Percentiles rank a stretch among this genome's conserved stretches.
Evolutionary conservation across 1,284 basidiomycete species (phyloP).

Genomic region (Leccinum proximum): DNA sequence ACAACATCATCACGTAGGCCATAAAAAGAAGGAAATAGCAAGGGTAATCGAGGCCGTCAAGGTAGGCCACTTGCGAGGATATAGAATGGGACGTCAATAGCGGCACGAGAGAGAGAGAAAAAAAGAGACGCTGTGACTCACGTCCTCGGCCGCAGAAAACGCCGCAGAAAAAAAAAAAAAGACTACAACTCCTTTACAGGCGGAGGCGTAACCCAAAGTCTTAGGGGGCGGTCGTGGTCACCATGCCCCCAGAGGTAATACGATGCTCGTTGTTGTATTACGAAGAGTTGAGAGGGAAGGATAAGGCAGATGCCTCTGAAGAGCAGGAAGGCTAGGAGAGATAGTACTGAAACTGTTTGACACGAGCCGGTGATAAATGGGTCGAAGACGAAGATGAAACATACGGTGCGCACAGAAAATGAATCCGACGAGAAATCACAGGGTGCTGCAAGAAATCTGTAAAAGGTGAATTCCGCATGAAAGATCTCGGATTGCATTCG

Average conservation of each 20-base stretch:
- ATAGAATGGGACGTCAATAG: background rate
- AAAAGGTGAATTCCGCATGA: no score
- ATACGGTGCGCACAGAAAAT: slow-evolving; percentile 41
- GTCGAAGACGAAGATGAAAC: background rate
- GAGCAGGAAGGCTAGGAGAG: slow-evolving; percentile 26
- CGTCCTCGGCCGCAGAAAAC: slow-evolving; percentile 7
- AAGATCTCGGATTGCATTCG: no score
- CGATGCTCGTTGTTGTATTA: slow-evolving; percentile 28
- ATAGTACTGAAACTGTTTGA: slow-evolving; percentile 25
- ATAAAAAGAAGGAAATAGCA: background rate
- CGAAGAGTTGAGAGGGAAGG: slow-evolving; percentile 28
- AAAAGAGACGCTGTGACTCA: slow-evolving; percentile 9
- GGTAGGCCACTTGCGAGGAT: background rate
- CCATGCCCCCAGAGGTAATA: slow-evolving; percentile 34
- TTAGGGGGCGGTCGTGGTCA: slow-evolving; percentile 20
- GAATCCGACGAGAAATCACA: slow-evolving; percentile 18
- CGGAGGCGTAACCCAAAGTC: slow-evolving; percentile 29
- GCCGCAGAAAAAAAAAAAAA: background rate
- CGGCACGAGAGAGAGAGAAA: background rate
- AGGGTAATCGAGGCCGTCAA: background rate
- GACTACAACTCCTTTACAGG: slow-evolving; percentile 27
- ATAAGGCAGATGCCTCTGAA: slow-evolving; percentile 28
- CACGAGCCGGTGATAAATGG: background rate
- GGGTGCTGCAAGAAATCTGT: no score
- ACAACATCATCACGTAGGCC: slow-evolving; percentile 9